Evolutionary conservation across 768 basidiomycete species (phyloP).

Genomic region (Mycena olivaceomarginata): DNA sequence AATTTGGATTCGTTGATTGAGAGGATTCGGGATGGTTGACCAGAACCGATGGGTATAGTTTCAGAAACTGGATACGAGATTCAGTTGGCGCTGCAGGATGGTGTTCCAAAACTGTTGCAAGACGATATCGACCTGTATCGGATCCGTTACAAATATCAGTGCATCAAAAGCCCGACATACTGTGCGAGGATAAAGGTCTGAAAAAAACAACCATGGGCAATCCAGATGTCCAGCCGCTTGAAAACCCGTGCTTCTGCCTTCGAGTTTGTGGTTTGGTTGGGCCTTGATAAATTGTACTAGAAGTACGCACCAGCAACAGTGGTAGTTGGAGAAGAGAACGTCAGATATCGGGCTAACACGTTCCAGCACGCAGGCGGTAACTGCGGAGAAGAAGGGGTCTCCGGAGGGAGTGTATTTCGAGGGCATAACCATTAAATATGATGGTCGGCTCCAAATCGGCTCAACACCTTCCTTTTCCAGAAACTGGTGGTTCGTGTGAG

Average conservation of each 20-base stretch:
- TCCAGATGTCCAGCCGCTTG: constrained; percentile 2
- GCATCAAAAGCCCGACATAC: constrained; percentile 1
- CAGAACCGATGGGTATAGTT: not conserved
- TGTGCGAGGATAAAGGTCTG: not conserved
- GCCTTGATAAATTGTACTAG: too few species aligned
- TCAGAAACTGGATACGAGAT: constrained; percentile 2
- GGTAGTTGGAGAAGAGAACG: too few species aligned
- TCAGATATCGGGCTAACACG: too few species aligned
- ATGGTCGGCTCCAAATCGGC: too few species aligned
- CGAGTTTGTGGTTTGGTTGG: too few species aligned
- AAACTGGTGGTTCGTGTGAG: too few species aligned
- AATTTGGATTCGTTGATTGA: constrained; percentile 18
- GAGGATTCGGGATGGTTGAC: constrained; percentile 26
- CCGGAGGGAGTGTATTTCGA: too few species aligned
- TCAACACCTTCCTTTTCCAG: too few species aligned
- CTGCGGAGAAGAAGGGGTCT: too few species aligned
- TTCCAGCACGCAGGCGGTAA: too few species aligned
- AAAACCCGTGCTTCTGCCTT: not conserved
- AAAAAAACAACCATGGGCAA: not conserved
- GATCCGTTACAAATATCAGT: constrained; percentile 6
- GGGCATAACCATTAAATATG: too few species aligned
- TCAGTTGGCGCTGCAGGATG: not conserved
- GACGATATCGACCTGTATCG: not conserved
- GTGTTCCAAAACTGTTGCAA: not conserved
- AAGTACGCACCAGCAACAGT: too few species aligned